Conservation (phyloP, 257 asterid genomes). For the Cruciata laevipes region DNA sequence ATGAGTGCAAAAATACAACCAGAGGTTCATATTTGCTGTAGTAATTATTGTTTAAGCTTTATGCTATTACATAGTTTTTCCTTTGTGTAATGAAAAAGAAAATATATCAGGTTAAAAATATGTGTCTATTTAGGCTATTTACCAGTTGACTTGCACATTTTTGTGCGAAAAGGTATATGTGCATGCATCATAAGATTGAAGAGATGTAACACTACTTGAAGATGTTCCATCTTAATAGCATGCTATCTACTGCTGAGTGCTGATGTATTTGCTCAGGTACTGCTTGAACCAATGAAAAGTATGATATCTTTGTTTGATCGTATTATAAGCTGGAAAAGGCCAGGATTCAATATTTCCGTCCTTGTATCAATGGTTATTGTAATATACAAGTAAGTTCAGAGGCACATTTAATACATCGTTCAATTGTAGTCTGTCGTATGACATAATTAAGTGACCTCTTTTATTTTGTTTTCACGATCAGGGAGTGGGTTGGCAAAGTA, state of each 20-base stretch:
- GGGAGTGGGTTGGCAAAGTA: conserved; percentile 72
- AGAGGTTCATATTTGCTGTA: not conserved
- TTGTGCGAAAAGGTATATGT: too few relatives aligned
- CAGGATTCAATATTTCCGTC: conserved; percentile 30
- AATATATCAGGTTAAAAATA: not conserved
- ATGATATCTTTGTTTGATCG: conserved; percentile 31
- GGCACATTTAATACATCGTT: not conserved
- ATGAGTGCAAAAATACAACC: not conserved
- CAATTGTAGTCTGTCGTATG: not conserved
- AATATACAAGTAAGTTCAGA: conserved; percentile 51
- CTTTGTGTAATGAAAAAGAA: not conserved
- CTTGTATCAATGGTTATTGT: conserved; percentile 33
- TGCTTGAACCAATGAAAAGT: conserved; percentile 41
- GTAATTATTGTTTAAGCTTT: not conserved
- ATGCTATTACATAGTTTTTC: not conserved
- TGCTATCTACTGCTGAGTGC: not conserved
- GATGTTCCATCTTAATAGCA: not conserved
- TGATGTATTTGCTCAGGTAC: conserved; percentile 34
- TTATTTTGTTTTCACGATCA: conserved; percentile 12
- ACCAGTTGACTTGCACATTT: not conserved
- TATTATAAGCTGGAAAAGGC: conserved; percentile 58
- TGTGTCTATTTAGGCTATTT: not conserved
- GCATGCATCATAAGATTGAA: not conserved
- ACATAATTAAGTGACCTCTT: not conserved
- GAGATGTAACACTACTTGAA: not conserved